Evolutionary conservation across 2,329 filamentous ascomycete species (phyloP), one percentile per base, ranked within the genome.

Genomic region (Ophiocordyceps sinensis): DNA sequence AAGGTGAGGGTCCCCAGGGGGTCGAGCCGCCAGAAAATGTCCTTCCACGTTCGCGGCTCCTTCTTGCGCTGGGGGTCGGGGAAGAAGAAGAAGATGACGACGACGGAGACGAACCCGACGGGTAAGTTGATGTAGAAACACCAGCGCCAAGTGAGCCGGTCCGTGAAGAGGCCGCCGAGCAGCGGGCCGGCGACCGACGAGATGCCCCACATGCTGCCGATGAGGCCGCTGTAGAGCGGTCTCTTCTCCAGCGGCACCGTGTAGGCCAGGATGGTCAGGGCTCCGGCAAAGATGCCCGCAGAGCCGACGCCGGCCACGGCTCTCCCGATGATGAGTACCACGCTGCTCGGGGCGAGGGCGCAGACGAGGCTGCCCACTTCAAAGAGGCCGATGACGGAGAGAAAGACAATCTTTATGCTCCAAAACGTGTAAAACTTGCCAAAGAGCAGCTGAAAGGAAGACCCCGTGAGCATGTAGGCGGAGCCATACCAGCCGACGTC

Each of bases 171-270:
- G 15, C 70, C 70, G 9, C 70, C 70, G 4, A 71, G 55, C 13
- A 74, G 51, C 9, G 70, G 70, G 0, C 69, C 70, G 3, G 65
- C 64, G 8, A 73, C 67, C 23, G 58, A 61, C 31, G 71, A 71
- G 38, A 78, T 64, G 13, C 72, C 74, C 56, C 68, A 77, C 61
- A 75, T 72, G 38, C 63, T 68, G 11, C 68, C 68, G 34, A 76
- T 63, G 35, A 75, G 53, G 21, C 72, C 73, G 41, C 73, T 72
- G 19, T 68, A 71, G 26, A 72, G 55, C 7, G 67, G 73, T 28
- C 73, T 61, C 49, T 73, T 70, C 8, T 64, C 55, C 10, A 77
- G 62, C 6, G 74, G 73, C 38, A 77, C 67, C 59, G 10, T 11
- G 0, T 65, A 59, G 6, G 59, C 58, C 41, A 73, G 54, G 40